These are phyloP conservation scores for Boletellus sp. DNA, from an alignment of 768 basidiomycete genomes.

Conservation along the genomic window DNA sequence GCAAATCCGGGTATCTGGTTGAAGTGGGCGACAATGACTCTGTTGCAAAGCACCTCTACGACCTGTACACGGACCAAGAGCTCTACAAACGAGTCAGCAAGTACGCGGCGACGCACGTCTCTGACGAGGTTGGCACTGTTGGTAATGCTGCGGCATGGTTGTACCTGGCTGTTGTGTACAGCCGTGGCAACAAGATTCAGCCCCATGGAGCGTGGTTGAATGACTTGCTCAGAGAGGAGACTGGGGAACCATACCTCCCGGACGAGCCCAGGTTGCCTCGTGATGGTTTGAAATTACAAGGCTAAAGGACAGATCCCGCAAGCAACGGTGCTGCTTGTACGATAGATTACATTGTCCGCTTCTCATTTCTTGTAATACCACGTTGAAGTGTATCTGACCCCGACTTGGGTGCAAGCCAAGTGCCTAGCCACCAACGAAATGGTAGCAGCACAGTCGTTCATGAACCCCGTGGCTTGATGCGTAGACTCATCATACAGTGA, in stretches of 20 bases:
- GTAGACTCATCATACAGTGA: too few species aligned
- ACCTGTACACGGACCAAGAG: constrained; percentile 71
- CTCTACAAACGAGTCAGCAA: constrained; percentile 61
- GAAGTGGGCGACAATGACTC: constrained; percentile 69
- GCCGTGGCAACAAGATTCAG: constrained; percentile 69
- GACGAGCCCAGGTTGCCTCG: constrained; percentile 75
- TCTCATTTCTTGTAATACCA: constrained; percentile 6
- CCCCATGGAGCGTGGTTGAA: constrained; percentile 85
- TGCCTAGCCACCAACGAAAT: too few species aligned
- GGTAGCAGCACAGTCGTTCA: too few species aligned
- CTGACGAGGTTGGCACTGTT: constrained; percentile 81
- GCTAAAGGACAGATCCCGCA: constrained; percentile 7
- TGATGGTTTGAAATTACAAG: constrained; percentile 48
- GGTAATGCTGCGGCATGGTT: constrained; percentile 69
- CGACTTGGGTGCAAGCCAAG: not conserved
- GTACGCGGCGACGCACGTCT: constrained; percentile 72
- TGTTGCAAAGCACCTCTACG: constrained; percentile 72
- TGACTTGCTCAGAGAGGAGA: constrained; percentile 73
- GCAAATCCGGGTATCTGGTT: constrained; percentile 84
- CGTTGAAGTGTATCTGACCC: constrained; percentile 3
- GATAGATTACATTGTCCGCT: not conserved
- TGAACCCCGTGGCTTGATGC: too few species aligned
- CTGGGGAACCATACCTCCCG: constrained; percentile 60
- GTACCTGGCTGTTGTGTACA: constrained; percentile 78
- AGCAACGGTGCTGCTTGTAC: constrained; percentile 8